A percentile compares a stretch with the other conserved stretches of the same genome.
These are phyloP conservation scores for Erysimum cheiri DNA, from an alignment of 441 rosid species.

Conservation along the genomic window DNA sequence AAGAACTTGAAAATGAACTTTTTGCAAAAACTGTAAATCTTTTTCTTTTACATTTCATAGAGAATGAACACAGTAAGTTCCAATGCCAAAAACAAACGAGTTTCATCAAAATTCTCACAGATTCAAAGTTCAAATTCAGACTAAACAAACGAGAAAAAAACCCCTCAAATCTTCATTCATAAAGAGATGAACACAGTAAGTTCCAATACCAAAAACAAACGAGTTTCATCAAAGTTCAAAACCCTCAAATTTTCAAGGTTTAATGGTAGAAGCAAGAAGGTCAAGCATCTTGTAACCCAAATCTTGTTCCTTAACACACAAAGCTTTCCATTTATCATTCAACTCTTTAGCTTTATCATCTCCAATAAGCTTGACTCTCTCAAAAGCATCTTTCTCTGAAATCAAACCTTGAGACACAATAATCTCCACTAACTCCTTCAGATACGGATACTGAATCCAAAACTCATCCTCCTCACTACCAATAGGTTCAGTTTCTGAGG, in stretches of 20 bases:
- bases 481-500: conserved; percentile 18
- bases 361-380: conserved; percentile 22
- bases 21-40: no score
- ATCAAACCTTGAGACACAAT: conserved; percentile 1
- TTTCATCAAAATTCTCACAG: no score
- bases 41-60: not conserved
- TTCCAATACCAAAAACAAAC: no score
- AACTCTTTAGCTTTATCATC: conserved; percentile 30
- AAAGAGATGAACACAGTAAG: no score
- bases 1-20: no score
- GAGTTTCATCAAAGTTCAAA: no score
- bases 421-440: not conserved
- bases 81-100: not conserved
- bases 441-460: conserved; percentile 20
- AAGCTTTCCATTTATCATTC: conserved; percentile 19
- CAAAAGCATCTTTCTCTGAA: not conserved
- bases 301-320: not conserved
- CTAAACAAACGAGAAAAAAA: no score
- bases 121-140: no score
- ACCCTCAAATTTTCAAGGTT: not conserved
- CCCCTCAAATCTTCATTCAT: no score
- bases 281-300: not conserved
- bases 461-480: conserved; percentile 12
- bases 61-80: not conserved
- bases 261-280: not conserved